phyloP scores from a whole-genome alignment of 345 rosid genomes.

The Rhodamnia rubescens region DNA sequence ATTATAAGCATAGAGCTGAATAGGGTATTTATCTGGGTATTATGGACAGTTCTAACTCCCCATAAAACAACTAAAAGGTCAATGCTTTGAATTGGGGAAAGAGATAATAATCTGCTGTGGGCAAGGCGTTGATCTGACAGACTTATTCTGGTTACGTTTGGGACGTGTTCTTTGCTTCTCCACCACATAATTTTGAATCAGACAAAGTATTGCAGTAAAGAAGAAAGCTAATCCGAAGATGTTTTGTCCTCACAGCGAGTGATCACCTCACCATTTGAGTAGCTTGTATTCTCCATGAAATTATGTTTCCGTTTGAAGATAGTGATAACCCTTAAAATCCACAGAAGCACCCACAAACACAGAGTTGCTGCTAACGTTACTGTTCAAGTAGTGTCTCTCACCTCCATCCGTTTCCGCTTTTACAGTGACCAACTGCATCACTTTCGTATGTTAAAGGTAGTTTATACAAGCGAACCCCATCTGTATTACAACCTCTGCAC shows the following conservation, averaged over 20 bases:
- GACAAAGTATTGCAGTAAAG: not conserved
- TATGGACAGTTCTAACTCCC: not conserved
- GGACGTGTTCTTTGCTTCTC: not conserved
- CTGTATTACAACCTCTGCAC: not conserved
- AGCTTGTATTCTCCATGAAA: not conserved
- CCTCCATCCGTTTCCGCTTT: not conserved
- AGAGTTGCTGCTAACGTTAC: not conserved
- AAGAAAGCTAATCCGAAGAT: not conserved
- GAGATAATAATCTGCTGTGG: not conserved
- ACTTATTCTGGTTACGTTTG: not conserved
- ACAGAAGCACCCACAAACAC: not conserved
- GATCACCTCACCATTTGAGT: not conserved
- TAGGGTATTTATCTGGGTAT: not conserved
- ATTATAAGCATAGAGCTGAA: no score
- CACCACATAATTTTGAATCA: not conserved
- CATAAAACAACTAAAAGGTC: not conserved
- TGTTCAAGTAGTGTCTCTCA: not conserved
- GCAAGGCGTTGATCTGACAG: not conserved
- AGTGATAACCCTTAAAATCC: not conserved
- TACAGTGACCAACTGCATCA: not conserved
- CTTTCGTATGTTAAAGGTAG: not conserved
- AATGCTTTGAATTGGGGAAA: not conserved
- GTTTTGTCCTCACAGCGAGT: not conserved
- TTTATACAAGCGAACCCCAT: not conserved
- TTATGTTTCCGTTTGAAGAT: not conserved